phyloP scores from a whole-genome alignment of 306 rosid species.

The Casuarina cunninghamiana region DNA sequence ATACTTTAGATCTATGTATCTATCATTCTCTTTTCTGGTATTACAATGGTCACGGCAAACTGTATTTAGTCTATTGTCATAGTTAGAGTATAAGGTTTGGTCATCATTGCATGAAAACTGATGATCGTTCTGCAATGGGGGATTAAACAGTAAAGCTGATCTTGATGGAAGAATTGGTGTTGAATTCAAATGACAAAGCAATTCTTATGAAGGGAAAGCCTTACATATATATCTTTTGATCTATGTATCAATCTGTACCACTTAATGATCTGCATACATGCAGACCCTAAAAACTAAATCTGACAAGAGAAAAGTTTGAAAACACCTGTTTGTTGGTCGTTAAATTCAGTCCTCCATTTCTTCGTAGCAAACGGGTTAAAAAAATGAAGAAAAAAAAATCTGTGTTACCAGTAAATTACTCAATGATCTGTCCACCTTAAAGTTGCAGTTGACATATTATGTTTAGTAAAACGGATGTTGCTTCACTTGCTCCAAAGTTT shows the following conservation, averaged over 20 bases:
- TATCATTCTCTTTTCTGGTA: background rate
- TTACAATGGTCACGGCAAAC: background rate
- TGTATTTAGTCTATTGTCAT: background rate
- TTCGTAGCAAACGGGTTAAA: background rate
- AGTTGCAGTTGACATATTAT: background rate
- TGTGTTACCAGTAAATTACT: background rate
- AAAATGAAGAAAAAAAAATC: background rate
- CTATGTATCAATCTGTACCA: background rate
- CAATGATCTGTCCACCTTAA: background rate
- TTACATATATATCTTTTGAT: background rate
- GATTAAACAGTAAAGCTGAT: background rate
- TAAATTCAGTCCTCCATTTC: background rate
- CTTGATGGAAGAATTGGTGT: background rate
- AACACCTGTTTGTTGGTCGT: background rate
- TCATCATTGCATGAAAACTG: background rate
- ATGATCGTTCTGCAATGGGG: background rate
- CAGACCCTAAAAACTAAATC: background rate
- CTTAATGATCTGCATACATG: background rate
- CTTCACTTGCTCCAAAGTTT: background rate
- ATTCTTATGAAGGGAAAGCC: background rate
- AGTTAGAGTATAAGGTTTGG: background rate
- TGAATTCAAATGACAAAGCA: slow-evolving; percentile 1
- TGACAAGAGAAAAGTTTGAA: background rate
- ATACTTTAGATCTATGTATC: background rate
- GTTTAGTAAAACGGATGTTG: background rate